Conservation (phyloP, 2,329 filamentous ascomycete genomes). For the Phialemoniopsis sp. region DNA sequence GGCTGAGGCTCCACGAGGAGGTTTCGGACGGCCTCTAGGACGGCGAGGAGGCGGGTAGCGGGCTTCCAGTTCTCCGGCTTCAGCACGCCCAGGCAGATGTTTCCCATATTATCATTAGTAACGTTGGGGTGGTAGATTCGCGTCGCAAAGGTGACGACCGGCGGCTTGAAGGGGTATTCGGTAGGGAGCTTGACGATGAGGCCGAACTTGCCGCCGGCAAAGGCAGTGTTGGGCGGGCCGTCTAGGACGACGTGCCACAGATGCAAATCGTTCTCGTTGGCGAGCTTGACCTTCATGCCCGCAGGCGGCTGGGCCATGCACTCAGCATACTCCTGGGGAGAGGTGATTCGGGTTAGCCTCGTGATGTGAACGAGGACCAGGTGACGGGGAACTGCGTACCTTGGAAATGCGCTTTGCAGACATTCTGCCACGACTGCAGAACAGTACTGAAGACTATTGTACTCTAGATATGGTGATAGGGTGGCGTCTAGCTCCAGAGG, state of each 20-base stretch:
- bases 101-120: constrained; percentile 79
- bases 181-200: constrained; percentile 68
- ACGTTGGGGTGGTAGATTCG: constrained; percentile 97
- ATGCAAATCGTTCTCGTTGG: constrained; percentile 43
- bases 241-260: constrained; percentile 45
- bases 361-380: too few species aligned
- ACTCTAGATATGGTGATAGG: too few species aligned
- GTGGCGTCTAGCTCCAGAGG: too few species aligned
- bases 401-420: too few species aligned
- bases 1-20: constrained; percentile 79
- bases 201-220: constrained; percentile 67
- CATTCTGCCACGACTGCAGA: too few species aligned
- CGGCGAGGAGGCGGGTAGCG: constrained; percentile 67
- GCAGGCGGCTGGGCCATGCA: constrained; percentile 40
- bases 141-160: constrained; percentile 73
- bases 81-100: constrained; percentile 81
- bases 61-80: constrained; percentile 92
- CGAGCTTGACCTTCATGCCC: constrained; percentile 42
- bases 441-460: too few species aligned
- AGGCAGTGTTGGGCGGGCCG: constrained; percentile 40
- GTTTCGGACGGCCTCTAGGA: constrained; percentile 72
- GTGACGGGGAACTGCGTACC: too few species aligned
- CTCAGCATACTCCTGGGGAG: constrained; percentile 46
- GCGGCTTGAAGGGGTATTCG: constrained; percentile 89
- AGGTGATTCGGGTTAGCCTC: too few species aligned